Evolutionary conservation across 2,329 filamentous ascomycete species (phyloP).

Genomic region (Fusarium sp.): DNA sequence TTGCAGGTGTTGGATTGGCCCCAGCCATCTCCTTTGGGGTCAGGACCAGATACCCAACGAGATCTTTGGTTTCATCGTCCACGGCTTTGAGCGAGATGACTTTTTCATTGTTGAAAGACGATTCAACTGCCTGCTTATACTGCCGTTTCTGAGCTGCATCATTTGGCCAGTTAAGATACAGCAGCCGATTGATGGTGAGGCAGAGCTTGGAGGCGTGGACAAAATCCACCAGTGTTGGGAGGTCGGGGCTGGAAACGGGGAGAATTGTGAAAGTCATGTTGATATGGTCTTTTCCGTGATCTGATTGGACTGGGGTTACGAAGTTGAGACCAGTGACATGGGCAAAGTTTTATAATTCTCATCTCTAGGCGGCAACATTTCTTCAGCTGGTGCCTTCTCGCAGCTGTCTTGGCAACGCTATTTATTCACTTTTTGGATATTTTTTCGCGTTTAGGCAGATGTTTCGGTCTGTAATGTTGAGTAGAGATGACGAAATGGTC

Average conservation of each 20-base stretch:
- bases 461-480: no score
- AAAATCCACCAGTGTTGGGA: constrained; percentile 5
- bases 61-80: constrained; percentile 7
- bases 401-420: no score
- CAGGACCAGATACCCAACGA: constrained; percentile 21
- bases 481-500: no score
- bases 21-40: not conserved
- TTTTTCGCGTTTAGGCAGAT: no score
- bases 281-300: not conserved
- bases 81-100: constrained; percentile 16
- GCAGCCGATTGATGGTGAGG: constrained; percentile 20
- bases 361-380: no score
- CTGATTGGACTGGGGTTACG: no score
- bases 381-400: no score
- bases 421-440: no score
- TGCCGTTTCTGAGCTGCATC: constrained; percentile 5
- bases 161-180: constrained; percentile 25
- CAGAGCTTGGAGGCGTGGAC: constrained; percentile 16
- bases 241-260: constrained; percentile 7
- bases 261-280: constrained; percentile 5
- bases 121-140: constrained; percentile 1
- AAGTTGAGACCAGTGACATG: no score
- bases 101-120: not conserved
- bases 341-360: no score
- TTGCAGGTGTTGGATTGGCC: not conserved